A percentile compares a stretch with the other conserved stretches of the same genome.
These are phyloP conservation scores for Aspergillus fumigatiaffinis DNA, from an alignment of 2,329 filamentous ascomycete genomes.

Conservation along the genomic window DNA sequence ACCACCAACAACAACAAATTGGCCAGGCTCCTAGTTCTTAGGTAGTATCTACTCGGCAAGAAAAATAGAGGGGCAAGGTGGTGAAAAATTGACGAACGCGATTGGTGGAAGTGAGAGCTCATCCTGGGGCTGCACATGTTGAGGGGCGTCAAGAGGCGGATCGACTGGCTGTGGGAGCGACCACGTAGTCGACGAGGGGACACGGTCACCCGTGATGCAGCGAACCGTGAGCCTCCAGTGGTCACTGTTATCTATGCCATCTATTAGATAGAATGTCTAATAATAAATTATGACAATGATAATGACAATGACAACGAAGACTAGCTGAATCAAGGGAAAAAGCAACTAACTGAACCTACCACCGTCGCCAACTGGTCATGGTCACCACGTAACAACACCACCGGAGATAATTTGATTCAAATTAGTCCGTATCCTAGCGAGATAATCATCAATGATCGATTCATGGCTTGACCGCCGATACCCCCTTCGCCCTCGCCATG, in stretches of 20 bases:
- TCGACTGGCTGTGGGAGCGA: slow-evolving; percentile 20
- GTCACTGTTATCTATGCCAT: too few relatives aligned
- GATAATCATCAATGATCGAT: not conserved
- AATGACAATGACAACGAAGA: not conserved
- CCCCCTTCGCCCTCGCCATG: not conserved
- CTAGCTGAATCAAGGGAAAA: not conserved
- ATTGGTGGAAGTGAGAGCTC: not conserved
- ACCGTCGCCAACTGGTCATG: too few relatives aligned
- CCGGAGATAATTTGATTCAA: too few relatives aligned
- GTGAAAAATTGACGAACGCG: not conserved
- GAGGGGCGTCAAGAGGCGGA: slow-evolving; percentile 1
- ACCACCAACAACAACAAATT: too few relatives aligned
- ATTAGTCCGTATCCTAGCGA: not conserved
- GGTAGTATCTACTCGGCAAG: too few relatives aligned
- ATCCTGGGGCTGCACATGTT: not conserved
- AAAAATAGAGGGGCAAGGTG: not conserved
- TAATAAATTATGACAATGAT: too few relatives aligned
- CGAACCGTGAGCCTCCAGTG: not conserved
- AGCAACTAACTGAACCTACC: not conserved
- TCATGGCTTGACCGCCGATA: not conserved
- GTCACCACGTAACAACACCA: too few relatives aligned
- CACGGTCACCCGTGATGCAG: not conserved
- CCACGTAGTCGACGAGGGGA: slow-evolving; percentile 13
- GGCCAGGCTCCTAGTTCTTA: not conserved
- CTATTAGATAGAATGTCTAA: too few relatives aligned